Base-by-base conservation (phyloP, 148 eudicot genomes). In the Rhododendron simsii region DNA sequence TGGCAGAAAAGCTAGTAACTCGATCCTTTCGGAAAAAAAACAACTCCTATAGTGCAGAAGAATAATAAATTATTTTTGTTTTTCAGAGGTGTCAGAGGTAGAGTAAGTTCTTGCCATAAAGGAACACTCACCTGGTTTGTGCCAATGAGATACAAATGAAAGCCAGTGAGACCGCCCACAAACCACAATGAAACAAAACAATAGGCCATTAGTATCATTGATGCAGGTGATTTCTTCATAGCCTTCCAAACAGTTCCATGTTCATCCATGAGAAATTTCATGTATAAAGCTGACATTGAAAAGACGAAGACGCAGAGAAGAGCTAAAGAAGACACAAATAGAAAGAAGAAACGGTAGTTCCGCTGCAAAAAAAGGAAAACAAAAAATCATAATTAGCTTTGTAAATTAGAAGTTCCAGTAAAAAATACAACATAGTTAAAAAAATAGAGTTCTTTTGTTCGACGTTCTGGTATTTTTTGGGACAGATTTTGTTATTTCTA, bases 91-190 rank as follows among this genome's bases (percentile, higher is more conserved):
- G 2, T 65, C 30, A n/a, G 73, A 71, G 20, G 76, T 71, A 71
- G 61, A 65, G 51, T 51, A 67, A 80, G n/a, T 50, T 47, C 33
- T 80, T 69, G 16, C 11, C 26, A 3, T 16, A 79, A 80, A 44
- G 69, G 65, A 63, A 80, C 74, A 65, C 86, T 84, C 65, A 92
- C 95, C 95, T 92, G 96, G 84, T 94, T 94, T 85, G 91, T 91
- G 84, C 92, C 86, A 33, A 91, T 93, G 78, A 94, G 91, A 80
- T 94, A 94, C 67, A 88, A 89, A 88, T 94, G 96, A 87, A 94
- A 94, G 87, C 94, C 93, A 37, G 93, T 94, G 78, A 94, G 93
- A 85, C 96, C 96, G 3, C 96, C 96, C 55, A 94, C 95, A 88
- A 94, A 93, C 96, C 95, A 93, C 83, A 93, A 87, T 7, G 91